Conservation (phyloP, 1,284 basidiomycete species). For the Trichosporon sp. region DNA sequence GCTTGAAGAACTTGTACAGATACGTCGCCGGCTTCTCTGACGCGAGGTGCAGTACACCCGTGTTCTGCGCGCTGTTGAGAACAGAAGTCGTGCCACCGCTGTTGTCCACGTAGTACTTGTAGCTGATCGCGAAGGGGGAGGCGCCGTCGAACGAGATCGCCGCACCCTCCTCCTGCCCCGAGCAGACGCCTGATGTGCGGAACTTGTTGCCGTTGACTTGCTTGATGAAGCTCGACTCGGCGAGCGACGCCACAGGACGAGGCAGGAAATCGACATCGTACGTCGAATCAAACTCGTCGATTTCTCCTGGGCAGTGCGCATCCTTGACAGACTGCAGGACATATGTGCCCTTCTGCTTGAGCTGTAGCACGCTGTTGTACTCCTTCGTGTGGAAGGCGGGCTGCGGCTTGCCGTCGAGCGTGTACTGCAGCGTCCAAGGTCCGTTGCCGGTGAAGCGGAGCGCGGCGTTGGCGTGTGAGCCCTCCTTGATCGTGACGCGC, state of each 20-base stretch:
- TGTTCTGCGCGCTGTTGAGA: conserved; percentile 78
- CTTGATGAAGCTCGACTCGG: conserved; percentile 36
- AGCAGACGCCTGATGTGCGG: conserved; percentile 63
- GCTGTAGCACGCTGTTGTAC: conserved; percentile 65
- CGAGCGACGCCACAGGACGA: conserved; percentile 32
- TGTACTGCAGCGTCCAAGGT: conserved; percentile 82
- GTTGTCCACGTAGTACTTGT: conserved; percentile 43
- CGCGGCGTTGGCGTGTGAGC: conserved; percentile 65
- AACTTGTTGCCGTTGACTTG: conserved; percentile 57
- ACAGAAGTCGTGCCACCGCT: conserved; percentile 58
- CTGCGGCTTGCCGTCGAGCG: conserved; percentile 54
- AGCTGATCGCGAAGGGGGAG: conserved; percentile 73
- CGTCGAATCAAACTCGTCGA: conserved; percentile 53
- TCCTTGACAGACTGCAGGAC: conserved; percentile 60
- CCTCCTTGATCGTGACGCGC: conserved; percentile 66
- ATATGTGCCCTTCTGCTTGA: conserved; percentile 67
- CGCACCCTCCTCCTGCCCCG: conserved; percentile 69
- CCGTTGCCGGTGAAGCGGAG: conserved; percentile 79
- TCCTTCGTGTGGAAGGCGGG: conserved; percentile 54
- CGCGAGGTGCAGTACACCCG: conserved; percentile 77
- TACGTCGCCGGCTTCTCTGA: conserved; percentile 66
- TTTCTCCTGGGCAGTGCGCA: conserved; percentile 72
- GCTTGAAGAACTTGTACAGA: conserved; percentile 79
- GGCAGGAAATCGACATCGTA: conserved; percentile 65
- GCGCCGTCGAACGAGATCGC: conserved; percentile 71